A percentile compares a stretch with the other conserved stretches of the same genome.
Conservation (phyloP, 208 protist species). For the Acanthamoeba culbertsoni region DNA sequence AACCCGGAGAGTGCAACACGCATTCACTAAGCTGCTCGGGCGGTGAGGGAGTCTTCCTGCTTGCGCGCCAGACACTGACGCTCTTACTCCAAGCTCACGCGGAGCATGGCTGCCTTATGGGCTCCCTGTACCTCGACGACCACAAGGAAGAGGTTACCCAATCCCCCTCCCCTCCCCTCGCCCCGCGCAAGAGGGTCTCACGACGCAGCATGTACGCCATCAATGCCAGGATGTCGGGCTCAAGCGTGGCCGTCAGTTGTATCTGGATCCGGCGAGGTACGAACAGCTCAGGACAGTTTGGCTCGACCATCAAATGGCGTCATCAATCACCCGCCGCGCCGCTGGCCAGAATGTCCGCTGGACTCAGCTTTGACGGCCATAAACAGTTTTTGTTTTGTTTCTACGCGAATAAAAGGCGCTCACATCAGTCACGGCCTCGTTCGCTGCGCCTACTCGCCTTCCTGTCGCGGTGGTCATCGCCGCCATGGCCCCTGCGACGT, state of each 20-base stretch:
- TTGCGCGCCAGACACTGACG: not conserved
- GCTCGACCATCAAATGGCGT: slow-evolving; percentile 2
- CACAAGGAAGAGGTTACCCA: slow-evolving; percentile 12
- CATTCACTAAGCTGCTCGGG: not conserved
- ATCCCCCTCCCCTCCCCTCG: not conserved
- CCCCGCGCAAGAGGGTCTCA: not conserved
- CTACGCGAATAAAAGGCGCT: too few species aligned
- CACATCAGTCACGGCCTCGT: too few species aligned
- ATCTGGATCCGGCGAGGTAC: not conserved
- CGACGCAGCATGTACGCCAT: not conserved
- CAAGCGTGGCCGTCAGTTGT: not conserved
- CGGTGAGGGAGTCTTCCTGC: not conserved
- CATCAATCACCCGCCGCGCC: not conserved
- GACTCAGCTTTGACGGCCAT: not conserved
- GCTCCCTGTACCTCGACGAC: slow-evolving; percentile 11
- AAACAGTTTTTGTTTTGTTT: too few species aligned
- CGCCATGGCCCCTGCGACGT: not conserved
- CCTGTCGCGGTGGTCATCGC: not conserved
- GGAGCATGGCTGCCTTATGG: not conserved
- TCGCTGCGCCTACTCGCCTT: not conserved
- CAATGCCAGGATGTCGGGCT: not conserved
- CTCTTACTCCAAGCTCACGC: not conserved
- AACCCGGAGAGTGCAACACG: not conserved
- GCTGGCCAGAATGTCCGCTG: not conserved
- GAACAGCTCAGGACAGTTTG: slow-evolving; percentile 2